Conservation (phyloP, 768 basidiomycete genomes). For the Phaeotremella fagi region DNA sequence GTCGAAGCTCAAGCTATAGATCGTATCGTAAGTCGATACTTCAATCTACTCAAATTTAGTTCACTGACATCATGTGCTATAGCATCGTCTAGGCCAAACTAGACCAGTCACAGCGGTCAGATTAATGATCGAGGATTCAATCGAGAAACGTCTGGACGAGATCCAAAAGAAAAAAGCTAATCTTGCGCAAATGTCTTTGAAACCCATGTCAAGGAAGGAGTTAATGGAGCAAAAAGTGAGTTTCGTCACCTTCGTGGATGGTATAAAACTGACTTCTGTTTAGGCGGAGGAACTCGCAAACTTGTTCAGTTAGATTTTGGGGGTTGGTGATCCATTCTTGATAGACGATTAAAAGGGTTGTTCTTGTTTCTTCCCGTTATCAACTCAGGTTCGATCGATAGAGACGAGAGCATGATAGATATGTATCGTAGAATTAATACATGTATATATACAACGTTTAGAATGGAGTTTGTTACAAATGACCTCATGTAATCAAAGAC, state of each 20-base stretch:
- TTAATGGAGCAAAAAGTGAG: conserved; percentile 72
- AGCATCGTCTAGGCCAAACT: conserved; percentile 96
- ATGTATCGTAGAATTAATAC: too few species aligned
- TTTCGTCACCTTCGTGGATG: background rate
- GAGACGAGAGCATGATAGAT: too few species aligned
- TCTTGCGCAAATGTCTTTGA: conserved; percentile 88
- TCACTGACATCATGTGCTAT: too few species aligned
- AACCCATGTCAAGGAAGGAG: conserved; percentile 81
- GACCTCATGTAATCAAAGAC: too few species aligned
- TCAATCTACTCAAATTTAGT: background rate
- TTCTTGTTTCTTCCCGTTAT: background rate
- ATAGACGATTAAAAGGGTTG: too few species aligned
- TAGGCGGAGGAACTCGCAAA: conserved; percentile 34
- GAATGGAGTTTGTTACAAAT: too few species aligned
- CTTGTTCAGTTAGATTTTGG: conserved; percentile 39
- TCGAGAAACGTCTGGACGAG: conserved; percentile 85
- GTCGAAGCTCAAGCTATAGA: conserved; percentile 98
- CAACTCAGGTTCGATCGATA: too few species aligned
- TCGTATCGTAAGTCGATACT: conserved; percentile 62
- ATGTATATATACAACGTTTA: too few species aligned
- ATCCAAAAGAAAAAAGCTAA: conserved; percentile 93
- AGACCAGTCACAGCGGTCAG: conserved; percentile 86
- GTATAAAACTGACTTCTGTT: background rate
- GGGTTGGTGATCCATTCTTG: background rate
- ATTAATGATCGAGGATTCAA: conserved; percentile 87